A percentile compares a stretch with the other conserved stretches of the same genome.
Evolutionary conservation across 2,329 filamentous ascomycete genomes (phyloP).

Genomic region (Rachicladosporium sp.): DNA sequence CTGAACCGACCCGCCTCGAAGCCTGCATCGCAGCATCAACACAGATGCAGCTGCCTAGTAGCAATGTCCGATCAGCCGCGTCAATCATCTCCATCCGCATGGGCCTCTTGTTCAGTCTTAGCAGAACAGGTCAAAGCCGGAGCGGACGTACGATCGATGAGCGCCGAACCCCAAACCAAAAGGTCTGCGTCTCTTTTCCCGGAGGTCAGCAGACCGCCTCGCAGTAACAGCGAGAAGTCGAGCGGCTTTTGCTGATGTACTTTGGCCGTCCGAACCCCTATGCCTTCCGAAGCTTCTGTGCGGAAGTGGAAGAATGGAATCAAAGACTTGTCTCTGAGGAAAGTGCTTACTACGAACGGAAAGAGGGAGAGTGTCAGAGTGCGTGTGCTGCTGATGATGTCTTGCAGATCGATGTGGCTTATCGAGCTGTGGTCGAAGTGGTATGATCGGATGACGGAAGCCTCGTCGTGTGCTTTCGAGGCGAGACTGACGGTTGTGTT

Average conservation of each 20-base stretch:
- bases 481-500: background rate
- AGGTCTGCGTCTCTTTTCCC: slow-evolving; percentile 10
- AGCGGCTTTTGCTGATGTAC: slow-evolving; percentile 90
- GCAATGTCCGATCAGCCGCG: slow-evolving; percentile 49
- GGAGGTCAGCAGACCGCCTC: slow-evolving; percentile 3
- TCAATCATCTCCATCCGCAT: slow-evolving; percentile 48
- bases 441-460: slow-evolving; percentile 10
- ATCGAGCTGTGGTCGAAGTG: slow-evolving; percentile 2
- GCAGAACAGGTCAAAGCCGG: slow-evolving; percentile 25
- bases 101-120: slow-evolving; percentile 4
- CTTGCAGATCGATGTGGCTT: slow-evolving; percentile 14
- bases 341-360: slow-evolving; percentile 60
- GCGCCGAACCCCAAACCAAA: slow-evolving; percentile 37
- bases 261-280: slow-evolving; percentile 62
- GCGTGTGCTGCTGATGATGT: slow-evolving; percentile 1
- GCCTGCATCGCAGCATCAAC: slow-evolving; percentile 15
- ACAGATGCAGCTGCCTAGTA: slow-evolving; percentile 1
- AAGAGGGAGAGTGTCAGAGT: background rate
- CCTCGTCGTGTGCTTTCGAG: slow-evolving; percentile 1
- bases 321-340: slow-evolving; percentile 90
- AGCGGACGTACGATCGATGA: slow-evolving; percentile 42
- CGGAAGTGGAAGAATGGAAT: slow-evolving; percentile 52
- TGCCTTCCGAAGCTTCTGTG: slow-evolving; percentile 44
- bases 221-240: slow-evolving; percentile 2
- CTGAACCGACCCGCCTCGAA: slow-evolving; percentile 28